phyloP scores from a whole-genome alignment of 1,284 basidiomycete genomes.

The Apiotrichum laibachii region DNA sequence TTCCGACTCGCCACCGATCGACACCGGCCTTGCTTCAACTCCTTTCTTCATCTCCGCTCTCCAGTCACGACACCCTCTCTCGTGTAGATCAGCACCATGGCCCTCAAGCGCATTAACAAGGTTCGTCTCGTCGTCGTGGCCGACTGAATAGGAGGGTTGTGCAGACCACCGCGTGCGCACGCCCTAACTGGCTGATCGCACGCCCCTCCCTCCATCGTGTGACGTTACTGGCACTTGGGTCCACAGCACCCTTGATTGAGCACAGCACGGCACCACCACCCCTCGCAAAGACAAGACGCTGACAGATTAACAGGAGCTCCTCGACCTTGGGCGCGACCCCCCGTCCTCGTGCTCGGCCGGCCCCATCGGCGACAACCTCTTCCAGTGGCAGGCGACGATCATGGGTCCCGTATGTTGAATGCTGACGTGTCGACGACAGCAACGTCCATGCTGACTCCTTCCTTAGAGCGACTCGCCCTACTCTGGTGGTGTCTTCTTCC shows the following conservation, averaged over 20 bases:
- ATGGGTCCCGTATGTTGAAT: constrained; percentile 80
- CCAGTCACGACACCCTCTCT: constrained; percentile 4
- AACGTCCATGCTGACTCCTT: constrained; percentile 7
- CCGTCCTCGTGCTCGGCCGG: constrained; percentile 96
- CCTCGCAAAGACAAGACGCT: constrained; percentile 9
- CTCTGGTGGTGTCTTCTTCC: constrained; percentile 94
- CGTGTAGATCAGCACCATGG: constrained; percentile 59
- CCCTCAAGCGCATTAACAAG: constrained; percentile 99
- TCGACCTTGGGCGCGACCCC: constrained; percentile 95
- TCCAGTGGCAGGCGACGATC: constrained; percentile 96
- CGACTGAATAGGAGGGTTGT: neutral
- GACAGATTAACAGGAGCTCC: constrained; percentile 70
- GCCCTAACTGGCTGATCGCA: neutral
- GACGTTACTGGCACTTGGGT: neutral
- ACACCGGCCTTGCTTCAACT: neutral
- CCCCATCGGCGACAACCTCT: constrained; percentile 93
- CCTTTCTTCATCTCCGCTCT: neutral
- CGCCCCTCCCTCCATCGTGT: constrained; percentile 4
- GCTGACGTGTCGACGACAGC: neutral
- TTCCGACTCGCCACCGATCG: constrained; percentile 5
- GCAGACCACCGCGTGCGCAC: neutral
- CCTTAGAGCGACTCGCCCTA: constrained; percentile 86
- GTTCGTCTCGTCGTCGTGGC: constrained; percentile 54
- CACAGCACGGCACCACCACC: too few relatives aligned
- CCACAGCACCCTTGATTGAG: too few relatives aligned